Base-by-base conservation (phyloP, 768 basidiomycete genomes). In the Russula brevipes region DNA sequence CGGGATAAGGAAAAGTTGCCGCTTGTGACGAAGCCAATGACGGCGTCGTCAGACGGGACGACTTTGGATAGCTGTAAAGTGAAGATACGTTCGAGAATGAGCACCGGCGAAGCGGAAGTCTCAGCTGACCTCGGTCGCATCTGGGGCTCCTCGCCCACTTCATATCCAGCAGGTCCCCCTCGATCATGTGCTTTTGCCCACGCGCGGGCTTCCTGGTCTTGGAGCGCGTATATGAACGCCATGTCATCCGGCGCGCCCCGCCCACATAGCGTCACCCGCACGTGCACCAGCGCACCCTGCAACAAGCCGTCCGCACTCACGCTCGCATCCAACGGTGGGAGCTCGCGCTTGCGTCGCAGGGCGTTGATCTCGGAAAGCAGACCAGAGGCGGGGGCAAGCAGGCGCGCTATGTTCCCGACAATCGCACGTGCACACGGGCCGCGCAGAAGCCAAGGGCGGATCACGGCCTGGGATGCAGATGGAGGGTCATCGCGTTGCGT, bases 1-100 rank as follows among this genome's bases (percentile, higher is more conserved):
- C 85, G 81, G 0, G 85, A 80, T 8, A 98, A 79, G 1, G 94
- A 95, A 71, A 82, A 88, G 63, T 85, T 86, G 0, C 94, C 95
- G 2, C 89, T 87, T 0, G 93, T 92, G 19, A 94, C 80, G 69
- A 89, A 91, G 0, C 96, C 95, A 57, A 96, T 83, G 31, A 90
- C 79, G 3, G 74, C 70, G 3, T 76, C 71, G 52, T 78, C 70
- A 1, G 76, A 69, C 5, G 85, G 78, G 7, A 74, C 72, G 6
- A 73, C 65, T 62, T 79, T 76, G 12, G 79, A 79, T 4, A 85
- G 69, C 86, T 87, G 62, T 14, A 42, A 49, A 60, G 54, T 41
- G 17, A 56, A 39, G 49, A 57, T 31, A 30, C 54, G 14, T 67
- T 31, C 65, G 54, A 54, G 17, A 44, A 39, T 19, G 47, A 46